These are phyloP conservation scores for Calonectria fujianensis DNA, from an alignment of 2,329 filamentous ascomycete species.

Conservation along the genomic window DNA sequence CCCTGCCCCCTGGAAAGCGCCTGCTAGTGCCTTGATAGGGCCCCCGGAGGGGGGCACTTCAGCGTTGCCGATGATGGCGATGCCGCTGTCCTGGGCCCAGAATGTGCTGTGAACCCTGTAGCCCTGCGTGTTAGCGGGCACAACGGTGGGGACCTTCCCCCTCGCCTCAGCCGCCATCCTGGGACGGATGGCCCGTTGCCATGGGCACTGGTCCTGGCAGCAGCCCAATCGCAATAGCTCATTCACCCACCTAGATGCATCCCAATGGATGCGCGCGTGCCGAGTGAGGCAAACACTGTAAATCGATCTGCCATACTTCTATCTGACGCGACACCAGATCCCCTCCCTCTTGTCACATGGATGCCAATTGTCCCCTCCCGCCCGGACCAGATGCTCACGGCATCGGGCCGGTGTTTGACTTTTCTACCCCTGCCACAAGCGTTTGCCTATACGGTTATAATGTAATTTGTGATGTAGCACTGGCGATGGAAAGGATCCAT, in stretches of 20 bases:
- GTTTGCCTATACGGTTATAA: conserved; percentile 3
- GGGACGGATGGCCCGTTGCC: conserved; percentile 32
- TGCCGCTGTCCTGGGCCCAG: conserved; percentile 29
- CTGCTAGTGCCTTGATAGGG: conserved; percentile 26
- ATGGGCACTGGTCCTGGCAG: conserved; percentile 20
- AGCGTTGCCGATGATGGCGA: conserved; percentile 18
- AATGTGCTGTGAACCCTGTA: conserved; percentile 29
- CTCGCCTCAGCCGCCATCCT: conserved; percentile 15
- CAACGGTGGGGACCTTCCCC: conserved; percentile 10
- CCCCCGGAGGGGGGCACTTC: conserved; percentile 10
- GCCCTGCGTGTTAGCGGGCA: conserved; percentile 32
- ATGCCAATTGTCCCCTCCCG: neutral
- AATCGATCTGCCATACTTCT: conserved; percentile 13
- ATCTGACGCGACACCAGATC: conserved; percentile 8
- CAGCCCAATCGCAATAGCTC: neutral
- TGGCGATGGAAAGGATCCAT: conserved; percentile 22
- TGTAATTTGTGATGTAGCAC: conserved; percentile 26
- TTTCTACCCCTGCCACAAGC: neutral
- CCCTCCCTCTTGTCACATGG: neutral
- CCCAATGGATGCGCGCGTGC: conserved; percentile 9
- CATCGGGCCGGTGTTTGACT: conserved; percentile 22
- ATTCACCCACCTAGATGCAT: conserved; percentile 10
- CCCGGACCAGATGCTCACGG: neutral
- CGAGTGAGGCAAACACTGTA: conserved; percentile 13
- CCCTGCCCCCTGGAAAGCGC: conserved; percentile 12